Conservation (phyloP, 2,329 filamentous ascomycete genomes). For the Calonectria multiphialidica region DNA sequence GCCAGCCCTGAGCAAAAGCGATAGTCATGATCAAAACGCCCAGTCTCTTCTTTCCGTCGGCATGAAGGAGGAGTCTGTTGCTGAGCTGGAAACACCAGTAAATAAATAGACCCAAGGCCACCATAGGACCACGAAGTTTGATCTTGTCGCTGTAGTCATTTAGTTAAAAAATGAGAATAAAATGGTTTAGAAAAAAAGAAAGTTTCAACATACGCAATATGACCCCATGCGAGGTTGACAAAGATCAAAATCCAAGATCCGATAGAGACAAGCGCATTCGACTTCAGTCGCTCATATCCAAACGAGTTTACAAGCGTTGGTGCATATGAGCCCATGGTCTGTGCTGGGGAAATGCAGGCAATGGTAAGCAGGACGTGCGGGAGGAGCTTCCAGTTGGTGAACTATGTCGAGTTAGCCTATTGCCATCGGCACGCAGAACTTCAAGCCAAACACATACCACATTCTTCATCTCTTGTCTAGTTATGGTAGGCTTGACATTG, state of each 20-base stretch:
- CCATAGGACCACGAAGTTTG: conserved; percentile 35
- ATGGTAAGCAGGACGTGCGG: conserved; percentile 46
- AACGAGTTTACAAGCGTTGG: conserved; percentile 47
- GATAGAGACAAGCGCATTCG: conserved; percentile 48
- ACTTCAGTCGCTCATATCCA: conserved; percentile 48
- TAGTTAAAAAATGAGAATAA: not conserved
- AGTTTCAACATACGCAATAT: conserved; percentile 23
- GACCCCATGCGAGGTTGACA: conserved; percentile 48
- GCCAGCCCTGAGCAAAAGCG: conserved; percentile 35
- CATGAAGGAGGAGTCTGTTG: conserved; percentile 33
- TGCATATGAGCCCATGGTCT: conserved; percentile 34
- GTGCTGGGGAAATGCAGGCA: conserved; percentile 31
- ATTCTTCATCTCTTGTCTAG: conserved; percentile 47
- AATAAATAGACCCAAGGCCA: conserved; percentile 29
- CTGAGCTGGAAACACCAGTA: conserved; percentile 35
- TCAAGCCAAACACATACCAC: conserved; percentile 40
- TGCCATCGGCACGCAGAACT: no score
- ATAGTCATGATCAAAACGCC: conserved; percentile 27
- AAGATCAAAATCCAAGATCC: conserved; percentile 50
- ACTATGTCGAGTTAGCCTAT: conserved; percentile 32
- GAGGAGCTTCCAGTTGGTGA: conserved; percentile 53
- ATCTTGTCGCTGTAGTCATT: conserved; percentile 31
- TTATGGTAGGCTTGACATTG: conserved; percentile 45
- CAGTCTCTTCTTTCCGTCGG: conserved; percentile 29
- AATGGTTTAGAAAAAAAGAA: no score